Conservation (phyloP, 2,329 filamentous ascomycete genomes). For the Epichloe scottii region DNA sequence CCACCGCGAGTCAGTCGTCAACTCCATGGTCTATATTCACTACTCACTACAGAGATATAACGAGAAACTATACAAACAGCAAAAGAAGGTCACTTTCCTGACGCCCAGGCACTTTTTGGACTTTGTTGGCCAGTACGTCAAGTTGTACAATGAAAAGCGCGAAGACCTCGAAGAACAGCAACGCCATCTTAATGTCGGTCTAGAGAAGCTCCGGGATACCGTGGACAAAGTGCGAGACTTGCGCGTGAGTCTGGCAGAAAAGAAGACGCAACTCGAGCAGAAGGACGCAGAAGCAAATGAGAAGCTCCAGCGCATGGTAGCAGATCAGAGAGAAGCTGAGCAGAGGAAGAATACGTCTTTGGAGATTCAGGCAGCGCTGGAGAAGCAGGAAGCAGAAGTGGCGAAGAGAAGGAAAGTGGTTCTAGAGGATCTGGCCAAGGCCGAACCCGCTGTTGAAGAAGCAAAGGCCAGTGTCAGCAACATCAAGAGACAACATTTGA, state of each 20-base stretch:
- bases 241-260: slow-evolving; percentile 79
- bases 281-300: slow-evolving; percentile 95
- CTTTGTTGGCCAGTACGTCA: slow-evolving; percentile 95
- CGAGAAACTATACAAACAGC: slow-evolving; percentile 73
- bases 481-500: slow-evolving; percentile 95
- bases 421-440: slow-evolving; percentile 72
- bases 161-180: slow-evolving; percentile 98
- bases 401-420: slow-evolving; percentile 74
- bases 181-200: slow-evolving; percentile 91
- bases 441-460: slow-evolving; percentile 85
- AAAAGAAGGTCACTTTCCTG: slow-evolving; percentile 83
- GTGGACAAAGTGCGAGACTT: slow-evolving; percentile 95
- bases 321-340: slow-evolving; percentile 88
- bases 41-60: slow-evolving; percentile 91
- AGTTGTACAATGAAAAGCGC: slow-evolving; percentile 93
- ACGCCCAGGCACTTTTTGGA: slow-evolving; percentile 96
- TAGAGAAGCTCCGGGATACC: slow-evolving; percentile 93
- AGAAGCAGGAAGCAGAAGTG: slow-evolving; percentile 82
- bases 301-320: slow-evolving; percentile 94
- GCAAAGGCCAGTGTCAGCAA: slow-evolving; percentile 95
- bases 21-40: slow-evolving; percentile 98
- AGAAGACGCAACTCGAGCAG: slow-evolving; percentile 83
- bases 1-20: slow-evolving; percentile 85
- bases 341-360: slow-evolving; percentile 78
- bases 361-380: slow-evolving; percentile 76